Evolutionary conservation across 2,329 filamentous ascomycete genomes (phyloP).

Genomic region (Fusarium lateritium): DNA sequence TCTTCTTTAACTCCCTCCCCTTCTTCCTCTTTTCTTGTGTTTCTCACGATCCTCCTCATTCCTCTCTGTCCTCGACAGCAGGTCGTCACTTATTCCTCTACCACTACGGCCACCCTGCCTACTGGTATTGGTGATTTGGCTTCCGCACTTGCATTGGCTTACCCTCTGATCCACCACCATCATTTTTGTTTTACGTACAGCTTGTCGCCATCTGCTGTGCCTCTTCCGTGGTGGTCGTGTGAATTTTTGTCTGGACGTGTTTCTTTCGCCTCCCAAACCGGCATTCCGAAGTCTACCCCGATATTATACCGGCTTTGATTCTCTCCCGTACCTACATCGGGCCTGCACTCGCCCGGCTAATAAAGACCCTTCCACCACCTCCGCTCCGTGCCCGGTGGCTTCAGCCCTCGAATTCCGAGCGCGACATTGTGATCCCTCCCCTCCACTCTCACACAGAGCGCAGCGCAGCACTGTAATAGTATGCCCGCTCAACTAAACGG

Average conservation of each 20-base stretch:
- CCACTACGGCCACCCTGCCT: conserved; percentile 42
- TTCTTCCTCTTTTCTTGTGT: conserved; percentile 16
- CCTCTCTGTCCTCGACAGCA: conserved; percentile 11
- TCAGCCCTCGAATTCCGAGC: conserved; percentile 34
- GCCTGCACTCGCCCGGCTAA: conserved; percentile 35
- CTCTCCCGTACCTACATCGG: conserved; percentile 30
- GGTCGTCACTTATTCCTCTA: conserved; percentile 25
- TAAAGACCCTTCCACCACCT: conserved; percentile 40
- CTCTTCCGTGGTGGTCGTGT: conserved; percentile 32
- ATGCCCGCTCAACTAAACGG: conserved; percentile 60
- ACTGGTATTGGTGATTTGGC: conserved; percentile 43
- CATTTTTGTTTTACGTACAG: conserved; percentile 56
- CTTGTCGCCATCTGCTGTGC: conserved; percentile 39
- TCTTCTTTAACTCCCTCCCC: conserved; percentile 27
- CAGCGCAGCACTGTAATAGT: conserved; percentile 47
- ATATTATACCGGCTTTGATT: conserved; percentile 46
- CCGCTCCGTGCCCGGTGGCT: conserved; percentile 42
- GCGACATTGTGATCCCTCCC: conserved; percentile 40
- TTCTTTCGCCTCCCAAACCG: conserved; percentile 40
- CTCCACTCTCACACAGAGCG: conserved; percentile 38
- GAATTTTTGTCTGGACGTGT: conserved; percentile 39
- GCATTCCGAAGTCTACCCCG: conserved; percentile 44
- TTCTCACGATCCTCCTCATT: conserved; percentile 26
- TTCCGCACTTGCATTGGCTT: conserved; percentile 51
- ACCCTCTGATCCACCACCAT: conserved; percentile 52